phyloP scores from a whole-genome alignment of 805 yeast species.

The Kuraishia hungarica region DNA sequence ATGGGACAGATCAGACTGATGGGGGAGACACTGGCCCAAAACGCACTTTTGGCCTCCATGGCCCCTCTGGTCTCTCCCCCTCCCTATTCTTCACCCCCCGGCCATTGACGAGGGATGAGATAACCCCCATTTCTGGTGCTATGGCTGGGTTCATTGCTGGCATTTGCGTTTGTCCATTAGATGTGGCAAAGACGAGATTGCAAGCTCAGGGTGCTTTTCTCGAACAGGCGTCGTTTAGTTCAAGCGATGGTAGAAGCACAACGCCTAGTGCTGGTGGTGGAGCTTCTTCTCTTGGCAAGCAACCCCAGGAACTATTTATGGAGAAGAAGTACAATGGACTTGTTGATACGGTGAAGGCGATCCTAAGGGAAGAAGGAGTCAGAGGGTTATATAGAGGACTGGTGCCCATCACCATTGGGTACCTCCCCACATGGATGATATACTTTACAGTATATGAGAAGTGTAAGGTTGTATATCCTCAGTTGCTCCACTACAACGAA shows the following conservation, averaged over 20 bases:
- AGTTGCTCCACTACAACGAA: slow-evolving; percentile 8
- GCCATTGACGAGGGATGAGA: slow-evolving; percentile 18
- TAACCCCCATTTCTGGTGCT: slow-evolving; percentile 84
- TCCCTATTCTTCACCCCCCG: not conserved
- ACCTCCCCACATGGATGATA: slow-evolving; percentile 96
- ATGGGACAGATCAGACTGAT: too few relatives aligned
- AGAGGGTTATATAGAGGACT: slow-evolving; percentile 84
- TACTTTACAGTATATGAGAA: slow-evolving; percentile 86
- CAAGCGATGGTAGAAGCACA: too few relatives aligned
- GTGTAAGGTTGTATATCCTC: slow-evolving; percentile 40
- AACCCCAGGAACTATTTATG: slow-evolving; percentile 9
- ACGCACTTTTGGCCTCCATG: not conserved
- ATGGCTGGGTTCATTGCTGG: slow-evolving; percentile 91
- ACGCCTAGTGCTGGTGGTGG: slow-evolving; percentile 8
- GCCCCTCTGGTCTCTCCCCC: not conserved
- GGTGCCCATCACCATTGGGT: slow-evolving; percentile 87
- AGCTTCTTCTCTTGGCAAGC: slow-evolving; percentile 11
- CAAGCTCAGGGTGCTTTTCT: slow-evolving; percentile 77
- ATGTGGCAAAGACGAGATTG: slow-evolving; percentile 87
- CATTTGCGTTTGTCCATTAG: slow-evolving; percentile 85
- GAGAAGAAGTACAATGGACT: slow-evolving; percentile 46
- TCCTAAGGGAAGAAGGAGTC: slow-evolving; percentile 69
- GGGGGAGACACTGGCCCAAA: too few relatives aligned
- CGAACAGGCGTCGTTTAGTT: slow-evolving; percentile 10
- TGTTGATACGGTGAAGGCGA: slow-evolving; percentile 53